These are phyloP conservation scores for Penicillium ucsense DNA, from an alignment of 495 filamentous ascomycete species.

Conservation along the genomic window DNA sequence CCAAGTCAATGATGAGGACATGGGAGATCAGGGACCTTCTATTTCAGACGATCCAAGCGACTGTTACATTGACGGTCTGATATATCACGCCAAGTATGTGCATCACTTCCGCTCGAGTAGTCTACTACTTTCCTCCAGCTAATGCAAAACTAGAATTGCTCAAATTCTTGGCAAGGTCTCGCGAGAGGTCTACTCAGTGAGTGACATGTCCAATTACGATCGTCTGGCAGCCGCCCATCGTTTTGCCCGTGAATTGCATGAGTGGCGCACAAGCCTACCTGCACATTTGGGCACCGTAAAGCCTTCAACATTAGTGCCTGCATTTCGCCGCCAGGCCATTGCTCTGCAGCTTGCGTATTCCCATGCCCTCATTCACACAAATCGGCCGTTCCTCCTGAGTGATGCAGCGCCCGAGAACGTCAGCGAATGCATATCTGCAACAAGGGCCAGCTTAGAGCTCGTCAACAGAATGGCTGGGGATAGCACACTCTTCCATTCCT, in stretches of 20 bases:
- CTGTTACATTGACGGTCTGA: not conserved
- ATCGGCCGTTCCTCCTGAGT: conserved; percentile 14
- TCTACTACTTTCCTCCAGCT: not conserved
- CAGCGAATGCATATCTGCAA: not conserved
- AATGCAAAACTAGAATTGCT: not conserved
- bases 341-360: conserved; percentile 16
- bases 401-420: not conserved
- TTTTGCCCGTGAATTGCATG: not conserved
- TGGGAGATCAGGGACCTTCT: not conserved
- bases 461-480: conserved; percentile 11
- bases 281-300: not conserved
- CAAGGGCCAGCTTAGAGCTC: conserved; percentile 2
- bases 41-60: not conserved
- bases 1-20: not conserved
- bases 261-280: not conserved
- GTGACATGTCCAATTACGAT: not conserved
- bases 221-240: not conserved
- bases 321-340: conserved; percentile 11
- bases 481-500: conserved; percentile 17
- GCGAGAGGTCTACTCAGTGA: not conserved
- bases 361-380: conserved; percentile 18
- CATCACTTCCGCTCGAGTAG: not conserved
- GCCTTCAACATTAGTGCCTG: conserved; percentile 11
- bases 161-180: not conserved
- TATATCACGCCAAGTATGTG: not conserved